Evolutionary conservation across 2,329 filamentous ascomycete genomes (phyloP).

Genomic region (Fusarium incarnatum): DNA sequence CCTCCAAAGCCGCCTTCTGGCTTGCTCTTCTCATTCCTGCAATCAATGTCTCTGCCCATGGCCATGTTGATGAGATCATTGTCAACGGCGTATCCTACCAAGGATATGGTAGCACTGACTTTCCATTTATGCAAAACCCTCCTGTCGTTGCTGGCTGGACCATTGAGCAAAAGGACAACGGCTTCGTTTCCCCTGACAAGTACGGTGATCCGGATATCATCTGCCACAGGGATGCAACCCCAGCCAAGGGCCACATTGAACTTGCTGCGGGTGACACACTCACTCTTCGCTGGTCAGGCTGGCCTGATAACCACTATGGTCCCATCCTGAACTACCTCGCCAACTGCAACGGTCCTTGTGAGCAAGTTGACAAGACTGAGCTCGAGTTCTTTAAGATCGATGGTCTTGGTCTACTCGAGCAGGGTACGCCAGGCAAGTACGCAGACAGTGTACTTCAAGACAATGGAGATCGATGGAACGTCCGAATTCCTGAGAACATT

Average conservation of each 20-base stretch:
- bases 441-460: slow-evolving; percentile 59
- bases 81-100: slow-evolving; percentile 57
- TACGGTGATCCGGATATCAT: slow-evolving; percentile 59
- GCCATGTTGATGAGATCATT: slow-evolving; percentile 57
- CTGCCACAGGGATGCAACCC: slow-evolving; percentile 58
- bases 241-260: slow-evolving; percentile 55
- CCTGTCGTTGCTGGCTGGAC: slow-evolving; percentile 56
- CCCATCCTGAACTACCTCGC: slow-evolving; percentile 61
- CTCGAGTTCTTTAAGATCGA: slow-evolving; percentile 63
- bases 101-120: slow-evolving; percentile 54
- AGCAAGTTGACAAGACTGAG: slow-evolving; percentile 54
- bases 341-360: slow-evolving; percentile 57
- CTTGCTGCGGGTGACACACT: slow-evolving; percentile 60
- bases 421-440: slow-evolving; percentile 53
- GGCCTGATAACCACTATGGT: slow-evolving; percentile 62
- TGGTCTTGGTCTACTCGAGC: slow-evolving; percentile 54
- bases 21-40: slow-evolving; percentile 24
- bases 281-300: slow-evolving; percentile 61
- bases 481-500: slow-evolving; percentile 61
- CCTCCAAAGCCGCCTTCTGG: slow-evolving; percentile 18
- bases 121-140: slow-evolving; percentile 53
- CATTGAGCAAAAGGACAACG: slow-evolving; percentile 57
- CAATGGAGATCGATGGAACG: slow-evolving; percentile 63
- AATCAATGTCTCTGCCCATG: slow-evolving; percentile 51
- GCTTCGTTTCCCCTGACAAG: slow-evolving; percentile 61